phyloP scores from a whole-genome alignment of 1,139 yeast genomes.

The Entelexis paramagnoliae region DNA sequence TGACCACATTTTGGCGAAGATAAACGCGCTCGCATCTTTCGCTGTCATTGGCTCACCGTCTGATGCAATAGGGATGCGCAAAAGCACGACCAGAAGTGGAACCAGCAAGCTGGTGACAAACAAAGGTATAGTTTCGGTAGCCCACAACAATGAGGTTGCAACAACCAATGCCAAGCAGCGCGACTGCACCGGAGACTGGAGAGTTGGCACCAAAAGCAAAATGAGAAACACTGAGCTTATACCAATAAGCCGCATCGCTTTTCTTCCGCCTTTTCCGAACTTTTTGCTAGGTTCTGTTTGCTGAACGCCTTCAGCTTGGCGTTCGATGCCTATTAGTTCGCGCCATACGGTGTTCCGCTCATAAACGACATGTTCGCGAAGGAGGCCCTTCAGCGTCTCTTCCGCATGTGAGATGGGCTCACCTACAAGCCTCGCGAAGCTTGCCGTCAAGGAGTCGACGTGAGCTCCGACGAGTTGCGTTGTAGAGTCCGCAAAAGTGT shows the following conservation, averaged over 20 bases:
- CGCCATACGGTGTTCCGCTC: constrained; percentile 96
- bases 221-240: constrained; percentile 38
- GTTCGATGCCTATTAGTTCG: constrained; percentile 83
- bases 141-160: constrained; percentile 79
- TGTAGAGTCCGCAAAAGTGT: constrained; percentile 43
- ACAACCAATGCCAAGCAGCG: constrained; percentile 76
- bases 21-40: constrained; percentile 59
- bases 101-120: constrained; percentile 74
- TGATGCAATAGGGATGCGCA: constrained; percentile 55
- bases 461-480: constrained; percentile 39
- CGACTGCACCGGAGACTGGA: constrained; percentile 50
- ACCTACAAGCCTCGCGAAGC: constrained; percentile 41
- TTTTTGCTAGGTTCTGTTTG: background rate
- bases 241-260: constrained; percentile 29
- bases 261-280: background rate
- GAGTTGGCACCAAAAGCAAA: constrained; percentile 45
- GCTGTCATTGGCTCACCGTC: constrained; percentile 44
- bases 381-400: constrained; percentile 59
- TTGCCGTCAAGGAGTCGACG: constrained; percentile 40
- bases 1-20: constrained; percentile 86
- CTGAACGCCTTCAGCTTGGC: constrained; percentile 29
- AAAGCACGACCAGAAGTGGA: constrained; percentile 66
- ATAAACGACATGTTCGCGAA: constrained; percentile 91
- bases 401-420: constrained; percentile 39
- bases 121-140: constrained; percentile 82